Conservation (phyloP, 31 red algal genomes). For the Porphyra umbilicalis region DNA sequence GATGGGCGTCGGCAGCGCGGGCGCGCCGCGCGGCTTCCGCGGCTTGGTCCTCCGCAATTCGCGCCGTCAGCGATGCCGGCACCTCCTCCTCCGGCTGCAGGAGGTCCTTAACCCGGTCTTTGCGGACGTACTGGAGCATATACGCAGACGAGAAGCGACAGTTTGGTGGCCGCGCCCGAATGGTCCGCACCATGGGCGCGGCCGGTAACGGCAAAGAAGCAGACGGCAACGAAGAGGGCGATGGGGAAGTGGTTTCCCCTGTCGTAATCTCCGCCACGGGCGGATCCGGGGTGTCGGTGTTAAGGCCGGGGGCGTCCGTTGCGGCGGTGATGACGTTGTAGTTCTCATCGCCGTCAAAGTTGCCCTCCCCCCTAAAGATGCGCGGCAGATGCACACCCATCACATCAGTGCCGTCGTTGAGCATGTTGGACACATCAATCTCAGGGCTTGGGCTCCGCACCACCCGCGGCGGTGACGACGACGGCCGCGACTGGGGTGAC, state of each 20-base stretch:
- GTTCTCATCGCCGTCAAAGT: background rate
- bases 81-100: constrained; percentile 63
- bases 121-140: constrained; percentile 96
- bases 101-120: constrained; percentile 38
- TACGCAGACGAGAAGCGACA: constrained; percentile 86
- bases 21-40: constrained; percentile 66
- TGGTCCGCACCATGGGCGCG: constrained; percentile 24
- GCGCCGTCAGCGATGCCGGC: constrained; percentile 38
- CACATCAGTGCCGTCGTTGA: background rate
- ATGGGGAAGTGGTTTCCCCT: background rate
- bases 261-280: constrained; percentile 23
- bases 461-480: background rate
- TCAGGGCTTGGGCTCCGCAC: background rate
- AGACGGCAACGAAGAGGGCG: background rate
- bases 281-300: constrained; percentile 46
- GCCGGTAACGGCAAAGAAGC: background rate
- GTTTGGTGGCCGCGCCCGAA: constrained; percentile 14
- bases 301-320: constrained; percentile 39
- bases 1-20: constrained; percentile 70
- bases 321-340: constrained; percentile 15
- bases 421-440: constrained; percentile 29
- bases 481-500: background rate
- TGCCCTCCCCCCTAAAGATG: background rate
- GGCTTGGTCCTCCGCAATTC: constrained; percentile 70
- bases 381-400: constrained; percentile 3